phyloP scores from a whole-genome alignment of 2,329 filamentous ascomycete genomes.

The Beauveria pseudobassiana region DNA sequence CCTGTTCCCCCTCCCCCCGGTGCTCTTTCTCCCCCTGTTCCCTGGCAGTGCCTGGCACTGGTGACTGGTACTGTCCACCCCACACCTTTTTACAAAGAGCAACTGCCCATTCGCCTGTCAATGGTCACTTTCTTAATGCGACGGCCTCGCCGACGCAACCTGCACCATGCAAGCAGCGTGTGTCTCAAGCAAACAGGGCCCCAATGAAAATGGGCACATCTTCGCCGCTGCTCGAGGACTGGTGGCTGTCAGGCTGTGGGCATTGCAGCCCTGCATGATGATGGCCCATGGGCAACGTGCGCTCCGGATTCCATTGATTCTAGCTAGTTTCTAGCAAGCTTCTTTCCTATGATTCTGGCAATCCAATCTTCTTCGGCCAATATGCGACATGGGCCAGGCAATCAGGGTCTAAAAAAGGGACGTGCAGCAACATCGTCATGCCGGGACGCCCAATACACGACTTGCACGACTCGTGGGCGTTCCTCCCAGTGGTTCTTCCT shows the following conservation, averaged over 20 bases:
- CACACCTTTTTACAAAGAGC: too few relatives aligned
- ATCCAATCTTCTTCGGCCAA: not conserved
- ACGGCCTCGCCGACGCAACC: slow-evolving; percentile 6
- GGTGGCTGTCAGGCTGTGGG: not conserved
- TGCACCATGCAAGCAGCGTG: not conserved
- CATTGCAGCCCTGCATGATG: not conserved
- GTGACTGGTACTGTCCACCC: too few relatives aligned
- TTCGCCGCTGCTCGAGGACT: not conserved
- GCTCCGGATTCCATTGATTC: not conserved
- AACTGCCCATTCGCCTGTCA: not conserved
- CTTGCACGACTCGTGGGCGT: too few relatives aligned
- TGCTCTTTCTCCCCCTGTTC: too few relatives aligned
- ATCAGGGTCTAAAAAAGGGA: not conserved
- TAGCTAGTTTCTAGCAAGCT: not conserved
- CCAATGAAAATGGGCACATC: not conserved
- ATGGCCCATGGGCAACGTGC: not conserved
- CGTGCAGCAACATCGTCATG: not conserved
- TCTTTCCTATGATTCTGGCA: not conserved
- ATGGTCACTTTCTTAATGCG: not conserved
- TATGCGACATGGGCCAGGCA: not conserved
- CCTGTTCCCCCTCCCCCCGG: too few relatives aligned
- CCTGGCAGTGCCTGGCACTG: too few relatives aligned
- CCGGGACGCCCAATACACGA: too few relatives aligned
- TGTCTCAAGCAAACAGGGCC: slow-evolving; percentile 2
- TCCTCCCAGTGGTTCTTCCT: too few relatives aligned